phyloP scores from a whole-genome alignment of 139 green algal species.

The Micractinium conductrix region DNA sequence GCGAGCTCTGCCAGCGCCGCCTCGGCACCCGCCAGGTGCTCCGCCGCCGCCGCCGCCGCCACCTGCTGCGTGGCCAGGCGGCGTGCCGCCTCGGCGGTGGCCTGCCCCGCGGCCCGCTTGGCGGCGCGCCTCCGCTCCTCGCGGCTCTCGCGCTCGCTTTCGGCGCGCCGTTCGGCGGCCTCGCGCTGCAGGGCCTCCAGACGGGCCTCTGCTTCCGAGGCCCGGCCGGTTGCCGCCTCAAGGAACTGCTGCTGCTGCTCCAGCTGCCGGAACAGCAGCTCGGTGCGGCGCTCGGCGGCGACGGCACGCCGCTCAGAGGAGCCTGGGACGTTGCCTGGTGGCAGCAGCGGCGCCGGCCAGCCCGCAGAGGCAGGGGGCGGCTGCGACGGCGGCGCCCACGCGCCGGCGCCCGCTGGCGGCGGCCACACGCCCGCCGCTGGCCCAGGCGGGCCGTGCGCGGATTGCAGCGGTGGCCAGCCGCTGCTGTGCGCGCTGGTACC shows the following conservation, averaged over 20 bases:
- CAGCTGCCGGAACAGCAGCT: neutral
- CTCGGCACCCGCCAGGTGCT: neutral
- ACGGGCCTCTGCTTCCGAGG: neutral
- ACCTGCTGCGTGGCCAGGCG: constrained; percentile 4
- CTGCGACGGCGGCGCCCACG: no score
- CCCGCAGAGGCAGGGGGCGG: no score
- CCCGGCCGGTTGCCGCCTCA: neutral
- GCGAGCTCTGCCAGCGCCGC: neutral
- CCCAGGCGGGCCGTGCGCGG: no score
- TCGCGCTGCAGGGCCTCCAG: neutral
- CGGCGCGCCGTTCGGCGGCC: no score
- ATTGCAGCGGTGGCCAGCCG: no score
- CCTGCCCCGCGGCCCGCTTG: neutral
- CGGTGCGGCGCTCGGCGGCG: neutral
- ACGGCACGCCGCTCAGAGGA: neutral
- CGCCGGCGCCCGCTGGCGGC: neutral
- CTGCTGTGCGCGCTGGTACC: no score
- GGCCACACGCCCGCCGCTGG: no score
- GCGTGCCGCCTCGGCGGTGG: neutral
- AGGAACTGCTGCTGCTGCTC: constrained; percentile 2
- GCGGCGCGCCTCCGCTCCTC: neutral
- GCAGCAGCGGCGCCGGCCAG: no score
- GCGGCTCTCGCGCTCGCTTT: neutral
- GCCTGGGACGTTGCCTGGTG: no score
- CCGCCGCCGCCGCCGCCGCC: neutral